These are phyloP conservation scores for Hibiscus trionum DNA, from an alignment of 345 rosid species.

Conservation along the genomic window DNA sequence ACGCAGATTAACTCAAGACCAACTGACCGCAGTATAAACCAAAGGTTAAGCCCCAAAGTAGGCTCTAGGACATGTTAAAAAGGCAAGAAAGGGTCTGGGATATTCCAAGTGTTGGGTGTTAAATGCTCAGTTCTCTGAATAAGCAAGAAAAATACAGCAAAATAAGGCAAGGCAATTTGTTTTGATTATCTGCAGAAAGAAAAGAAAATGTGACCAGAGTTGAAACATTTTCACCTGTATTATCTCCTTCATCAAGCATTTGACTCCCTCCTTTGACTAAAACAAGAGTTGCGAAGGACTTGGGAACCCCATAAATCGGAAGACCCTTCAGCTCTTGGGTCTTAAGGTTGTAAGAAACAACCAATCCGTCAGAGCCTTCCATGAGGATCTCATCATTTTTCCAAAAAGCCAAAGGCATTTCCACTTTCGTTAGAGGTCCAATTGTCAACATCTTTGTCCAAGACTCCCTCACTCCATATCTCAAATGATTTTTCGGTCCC, in stretches of 20 bases:
- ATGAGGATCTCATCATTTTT: constrained; percentile 4
- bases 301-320: constrained; percentile 6
- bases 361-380: neutral
- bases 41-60: too few relatives aligned
- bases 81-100: too few relatives aligned
- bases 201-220: neutral
- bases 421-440: neutral
- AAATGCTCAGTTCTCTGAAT: neutral
- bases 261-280: neutral
- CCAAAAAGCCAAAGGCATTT: neutral
- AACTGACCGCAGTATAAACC: too few relatives aligned
- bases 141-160: neutral
- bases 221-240: neutral
- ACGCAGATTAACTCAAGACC: too few relatives aligned
- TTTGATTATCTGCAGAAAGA: neutral
- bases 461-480: constrained; percentile 5
- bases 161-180: neutral
- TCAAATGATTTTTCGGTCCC: neutral
- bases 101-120: too few relatives aligned
- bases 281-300: neutral
- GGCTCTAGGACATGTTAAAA: too few relatives aligned
- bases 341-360: neutral
- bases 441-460: neutral
- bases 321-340: neutral
- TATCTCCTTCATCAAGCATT: neutral